Evolutionary conservation across 1,284 basidiomycete species (phyloP).

Genomic region (Trichosporon sp.): DNA sequence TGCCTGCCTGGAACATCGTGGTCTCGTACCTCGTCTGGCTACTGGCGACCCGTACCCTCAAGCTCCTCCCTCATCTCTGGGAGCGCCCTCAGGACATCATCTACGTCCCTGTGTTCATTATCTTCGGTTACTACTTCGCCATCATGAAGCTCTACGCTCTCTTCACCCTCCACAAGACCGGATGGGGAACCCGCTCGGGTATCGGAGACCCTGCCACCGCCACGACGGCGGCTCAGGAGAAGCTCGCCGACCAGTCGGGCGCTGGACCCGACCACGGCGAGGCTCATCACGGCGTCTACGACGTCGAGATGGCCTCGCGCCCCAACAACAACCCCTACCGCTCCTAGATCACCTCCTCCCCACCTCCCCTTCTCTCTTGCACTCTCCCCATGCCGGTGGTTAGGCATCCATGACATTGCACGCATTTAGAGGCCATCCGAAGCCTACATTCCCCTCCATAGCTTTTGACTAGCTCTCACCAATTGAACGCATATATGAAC

Average conservation of each 20-base stretch:
- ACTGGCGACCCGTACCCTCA: constrained; percentile 72
- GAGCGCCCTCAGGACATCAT: constrained; percentile 75
- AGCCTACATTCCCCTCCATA: constrained; percentile 1
- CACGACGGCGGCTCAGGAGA: constrained; percentile 38
- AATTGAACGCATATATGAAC: constrained; percentile 15
- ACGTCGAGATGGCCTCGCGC: constrained; percentile 35
- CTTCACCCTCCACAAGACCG: constrained; percentile 79
- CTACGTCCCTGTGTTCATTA: constrained; percentile 83
- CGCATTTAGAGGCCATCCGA: constrained; percentile 8
- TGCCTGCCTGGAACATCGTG: constrained; percentile 83
- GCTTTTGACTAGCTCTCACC: constrained; percentile 10
- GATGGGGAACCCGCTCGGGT: constrained; percentile 85
- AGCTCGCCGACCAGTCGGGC: constrained; percentile 18
- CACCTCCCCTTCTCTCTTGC: background rate
- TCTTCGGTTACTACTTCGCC: constrained; percentile 72
- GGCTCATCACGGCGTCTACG: constrained; percentile 28
- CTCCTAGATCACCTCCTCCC: background rate
- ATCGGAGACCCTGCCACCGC: constrained; percentile 63
- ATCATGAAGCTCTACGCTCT: constrained; percentile 82
- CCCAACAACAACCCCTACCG: constrained; percentile 6
- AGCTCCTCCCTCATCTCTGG: constrained; percentile 85
- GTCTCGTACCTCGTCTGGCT: constrained; percentile 71
- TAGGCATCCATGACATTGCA: constrained; percentile 3
- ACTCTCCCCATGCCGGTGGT: background rate
- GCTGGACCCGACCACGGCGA: constrained; percentile 21